phyloP scores from a whole-genome alignment of 2,329 filamentous ascomycete species.

The Trichoderma simmonsii region DNA sequence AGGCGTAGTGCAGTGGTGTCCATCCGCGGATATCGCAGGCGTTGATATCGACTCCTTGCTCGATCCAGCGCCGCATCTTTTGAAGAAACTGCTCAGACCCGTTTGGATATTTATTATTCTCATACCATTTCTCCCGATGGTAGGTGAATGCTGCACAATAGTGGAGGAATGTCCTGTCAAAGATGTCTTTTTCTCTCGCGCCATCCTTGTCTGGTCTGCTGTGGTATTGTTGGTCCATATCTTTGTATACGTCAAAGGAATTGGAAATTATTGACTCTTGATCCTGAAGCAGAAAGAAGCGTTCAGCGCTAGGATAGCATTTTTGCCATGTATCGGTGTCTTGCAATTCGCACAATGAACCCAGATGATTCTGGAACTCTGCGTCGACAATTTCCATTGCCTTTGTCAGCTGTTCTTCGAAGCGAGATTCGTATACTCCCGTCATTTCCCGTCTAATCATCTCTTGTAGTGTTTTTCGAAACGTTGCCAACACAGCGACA shows the following conservation, averaged over 20 bases:
- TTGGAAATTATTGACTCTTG: background rate
- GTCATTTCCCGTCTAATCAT: background rate
- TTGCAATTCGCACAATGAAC: background rate
- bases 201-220: background rate
- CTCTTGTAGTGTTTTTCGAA: background rate
- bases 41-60: background rate
- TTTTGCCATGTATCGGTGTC: background rate
- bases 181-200: background rate
- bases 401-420: background rate
- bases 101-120: background rate
- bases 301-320: background rate
- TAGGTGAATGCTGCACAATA: background rate
- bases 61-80: background rate
- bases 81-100: background rate
- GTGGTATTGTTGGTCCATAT: background rate
- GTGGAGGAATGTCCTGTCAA: background rate
- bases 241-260: background rate
- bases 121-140: background rate
- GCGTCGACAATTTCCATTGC: background rate
- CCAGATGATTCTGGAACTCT: background rate
- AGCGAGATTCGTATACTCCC: background rate
- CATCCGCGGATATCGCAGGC: background rate
- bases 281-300: background rate
- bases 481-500: background rate
- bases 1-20: constrained; percentile 12